Conservation (phyloP, 2,329 filamentous ascomycete species). For the Diaporthe humulicola region DNA sequence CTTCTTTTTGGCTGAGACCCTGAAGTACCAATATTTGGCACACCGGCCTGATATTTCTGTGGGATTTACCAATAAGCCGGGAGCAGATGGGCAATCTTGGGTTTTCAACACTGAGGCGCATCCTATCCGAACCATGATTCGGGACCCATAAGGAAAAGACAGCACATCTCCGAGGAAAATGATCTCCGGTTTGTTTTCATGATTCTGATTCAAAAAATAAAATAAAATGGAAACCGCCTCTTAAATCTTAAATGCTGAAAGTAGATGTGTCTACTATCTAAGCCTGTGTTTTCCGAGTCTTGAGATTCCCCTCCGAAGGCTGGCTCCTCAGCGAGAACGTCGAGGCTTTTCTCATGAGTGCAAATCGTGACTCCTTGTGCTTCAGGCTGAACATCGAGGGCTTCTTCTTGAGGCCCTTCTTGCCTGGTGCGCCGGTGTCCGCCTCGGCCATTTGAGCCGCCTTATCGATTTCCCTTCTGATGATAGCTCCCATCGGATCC, state of each 20-base stretch:
- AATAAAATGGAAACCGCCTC: neutral
- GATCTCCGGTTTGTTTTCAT: neutral
- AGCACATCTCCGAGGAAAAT: neutral
- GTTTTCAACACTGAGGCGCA: conserved; percentile 21
- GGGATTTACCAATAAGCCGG: neutral
- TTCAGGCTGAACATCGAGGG: neutral
- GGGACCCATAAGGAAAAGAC: neutral
- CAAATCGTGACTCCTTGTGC: neutral
- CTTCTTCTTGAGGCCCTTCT: conserved; percentile 3
- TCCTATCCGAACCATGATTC: conserved; percentile 1
- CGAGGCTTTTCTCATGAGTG: neutral
- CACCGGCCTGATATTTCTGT: conserved; percentile 8
- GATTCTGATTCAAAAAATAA: neutral
- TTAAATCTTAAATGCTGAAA: neutral
- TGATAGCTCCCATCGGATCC: neutral
- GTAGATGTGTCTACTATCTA: neutral
- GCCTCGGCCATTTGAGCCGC: too few relatives aligned
- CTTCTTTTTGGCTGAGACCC: conserved; percentile 27
- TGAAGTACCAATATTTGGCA: conserved; percentile 32
- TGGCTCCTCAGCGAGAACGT: neutral
- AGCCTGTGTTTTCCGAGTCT: neutral
- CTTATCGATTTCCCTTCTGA: neutral
- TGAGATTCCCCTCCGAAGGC: neutral
- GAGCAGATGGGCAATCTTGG: conserved; percentile 9
- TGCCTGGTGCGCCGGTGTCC: neutral